Base-by-base conservation (phyloP, 768 basidiomycete genomes). In the Boletus tomentosulus region DNA sequence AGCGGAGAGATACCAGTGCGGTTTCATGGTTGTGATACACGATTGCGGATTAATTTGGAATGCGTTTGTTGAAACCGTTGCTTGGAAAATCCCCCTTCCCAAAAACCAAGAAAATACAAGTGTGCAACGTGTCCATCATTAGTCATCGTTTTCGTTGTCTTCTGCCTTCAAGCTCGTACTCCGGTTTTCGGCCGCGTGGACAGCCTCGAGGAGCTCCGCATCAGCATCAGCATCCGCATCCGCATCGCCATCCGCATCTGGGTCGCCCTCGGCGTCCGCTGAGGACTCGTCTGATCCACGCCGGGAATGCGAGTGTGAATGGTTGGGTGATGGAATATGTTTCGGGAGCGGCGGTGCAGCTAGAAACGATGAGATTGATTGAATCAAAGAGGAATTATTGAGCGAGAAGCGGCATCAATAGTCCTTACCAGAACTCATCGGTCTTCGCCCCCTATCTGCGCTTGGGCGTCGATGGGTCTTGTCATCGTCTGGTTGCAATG, bases 141-240 rank as follows among this genome's bases (percentile, higher is more conserved):
- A 70, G 34, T 66, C 64, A 22, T 62, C 62, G 38, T 59, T 60
- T 8, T 62, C 67, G 9, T 37, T 59, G 19, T 69, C 67, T 13
- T 67, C 63, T 19, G 63, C 60, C 22, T 71, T 69, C 53, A 66
- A 10, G 3, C 71, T 65, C 45, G 65, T 66, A 47, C 70, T 73
- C 46, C 77, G 69, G 19, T 74, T 75, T 61, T 78, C 79, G 6
- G 78, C 73, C 6, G 78, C 79, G 54, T 77, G 77, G 0, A 78
- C 79, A 34, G 79, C 79, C 56, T 78, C 79, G n/a, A 80, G 62
- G 25, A 81, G 62, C 25, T 80, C 79, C 44, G 70, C 71, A 12
- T 80, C 78, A 0, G 77, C 71, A 19, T 65, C 72, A 4, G 62
- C 70, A 6, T 58, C 68, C 3, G 66, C 70, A 10, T 60, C 69